Conservation (phyloP, 2,329 filamentous ascomycete species). For the Paecilomyces formosus region DNA sequence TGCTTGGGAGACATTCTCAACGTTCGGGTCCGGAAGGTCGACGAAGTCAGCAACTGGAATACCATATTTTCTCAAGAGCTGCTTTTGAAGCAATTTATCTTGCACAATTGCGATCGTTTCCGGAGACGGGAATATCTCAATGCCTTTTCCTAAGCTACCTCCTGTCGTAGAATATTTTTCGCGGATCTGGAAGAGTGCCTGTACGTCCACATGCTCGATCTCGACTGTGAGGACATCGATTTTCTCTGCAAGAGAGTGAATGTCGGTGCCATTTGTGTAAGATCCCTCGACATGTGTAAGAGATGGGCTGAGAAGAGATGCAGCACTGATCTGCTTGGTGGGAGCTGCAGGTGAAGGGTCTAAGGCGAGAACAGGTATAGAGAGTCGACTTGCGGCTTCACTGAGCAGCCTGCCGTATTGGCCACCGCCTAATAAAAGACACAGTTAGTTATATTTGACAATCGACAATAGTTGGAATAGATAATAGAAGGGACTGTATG, state of each 20-base stretch:
- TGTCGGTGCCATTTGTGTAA: slow-evolving; percentile 71
- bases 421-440: not conserved
- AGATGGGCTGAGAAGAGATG: slow-evolving; percentile 32
- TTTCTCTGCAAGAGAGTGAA: slow-evolving; percentile 61
- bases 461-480: not conserved
- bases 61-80: slow-evolving; percentile 56
- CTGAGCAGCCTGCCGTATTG: not conserved
- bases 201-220: slow-evolving; percentile 81
- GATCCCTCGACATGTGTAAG: slow-evolving; percentile 65
- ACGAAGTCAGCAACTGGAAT: slow-evolving; percentile 63
- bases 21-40: slow-evolving; percentile 22
- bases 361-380: not conserved
- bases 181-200: slow-evolving; percentile 73
- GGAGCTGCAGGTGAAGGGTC: slow-evolving; percentile 42
- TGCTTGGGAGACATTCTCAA: slow-evolving; percentile 45
- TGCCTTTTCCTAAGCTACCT: slow-evolving; percentile 24
- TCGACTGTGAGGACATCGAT: slow-evolving; percentile 81
- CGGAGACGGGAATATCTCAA: slow-evolving; percentile 62
- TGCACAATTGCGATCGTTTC: slow-evolving; percentile 74
- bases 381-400: not conserved
- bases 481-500: not conserved
- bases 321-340: slow-evolving; percentile 70
- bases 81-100: slow-evolving; percentile 80
- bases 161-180: slow-evolving; percentile 10
- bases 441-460: not conserved